These are phyloP conservation scores for Groenewaldozyma auringiensis DNA, from an alignment of 1,139 yeast genomes.

Conservation along the genomic window DNA sequence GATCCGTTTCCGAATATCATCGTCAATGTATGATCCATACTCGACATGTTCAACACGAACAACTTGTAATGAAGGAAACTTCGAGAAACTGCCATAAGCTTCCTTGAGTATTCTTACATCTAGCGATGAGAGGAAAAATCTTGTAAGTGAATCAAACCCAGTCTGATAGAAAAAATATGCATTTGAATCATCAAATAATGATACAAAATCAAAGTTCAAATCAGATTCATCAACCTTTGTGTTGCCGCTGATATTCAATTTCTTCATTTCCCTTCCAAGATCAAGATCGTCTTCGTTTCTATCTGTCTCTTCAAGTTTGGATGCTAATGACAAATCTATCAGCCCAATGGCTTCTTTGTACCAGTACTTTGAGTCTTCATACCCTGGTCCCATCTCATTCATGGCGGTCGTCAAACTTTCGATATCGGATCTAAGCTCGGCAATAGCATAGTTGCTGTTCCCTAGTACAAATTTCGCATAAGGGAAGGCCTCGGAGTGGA, in stretches of 20 bases:
- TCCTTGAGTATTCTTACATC: slow-evolving; percentile 67
- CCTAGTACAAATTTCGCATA: slow-evolving; percentile 49
- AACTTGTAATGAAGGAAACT: slow-evolving; percentile 58
- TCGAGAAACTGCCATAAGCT: slow-evolving; percentile 53
- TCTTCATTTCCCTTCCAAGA: background rate
- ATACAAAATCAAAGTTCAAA: background rate
- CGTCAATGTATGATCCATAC: slow-evolving; percentile 50
- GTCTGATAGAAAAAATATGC: slow-evolving; percentile 65
- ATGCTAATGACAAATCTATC: slow-evolving; percentile 33
- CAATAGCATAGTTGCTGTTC: slow-evolving; percentile 45
- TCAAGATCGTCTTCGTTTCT: background rate
- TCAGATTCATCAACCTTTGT: background rate
- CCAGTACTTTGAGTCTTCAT: slow-evolving; percentile 52
- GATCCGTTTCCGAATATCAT: slow-evolving; percentile 48
- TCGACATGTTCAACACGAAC: slow-evolving; percentile 63
- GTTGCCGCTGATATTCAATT: background rate
- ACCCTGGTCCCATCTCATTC: slow-evolving; percentile 47
- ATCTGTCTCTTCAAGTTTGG: background rate
- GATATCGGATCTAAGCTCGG: slow-evolving; percentile 53
- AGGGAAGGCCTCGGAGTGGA: slow-evolving; percentile 22
- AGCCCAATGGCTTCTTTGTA: slow-evolving; percentile 49
- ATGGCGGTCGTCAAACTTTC: slow-evolving; percentile 43
- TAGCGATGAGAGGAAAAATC: slow-evolving; percentile 64
- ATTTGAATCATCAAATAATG: slow-evolving; percentile 28
- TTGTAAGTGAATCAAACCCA: slow-evolving; percentile 56